Evolutionary conservation across 805 yeast genomes (phyloP).

Genomic region (Saccharomycopsis sp.): DNA sequence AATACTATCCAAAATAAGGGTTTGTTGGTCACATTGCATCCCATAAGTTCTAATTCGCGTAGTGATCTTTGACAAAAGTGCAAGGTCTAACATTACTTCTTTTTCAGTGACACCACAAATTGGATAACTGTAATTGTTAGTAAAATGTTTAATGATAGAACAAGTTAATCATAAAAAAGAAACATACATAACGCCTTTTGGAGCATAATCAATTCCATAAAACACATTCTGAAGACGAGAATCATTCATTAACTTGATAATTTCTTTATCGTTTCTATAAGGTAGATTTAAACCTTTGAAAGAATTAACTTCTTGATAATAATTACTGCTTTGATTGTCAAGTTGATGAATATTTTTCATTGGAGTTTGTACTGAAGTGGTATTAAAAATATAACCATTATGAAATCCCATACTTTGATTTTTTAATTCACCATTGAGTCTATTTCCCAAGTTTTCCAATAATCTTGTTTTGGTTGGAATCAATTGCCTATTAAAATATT

Average conservation of each 20-base stretch:
- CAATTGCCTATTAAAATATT: slow-evolving; percentile 24
- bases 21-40: slow-evolving; percentile 50
- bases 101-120: slow-evolving; percentile 38
- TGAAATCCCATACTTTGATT: neutral
- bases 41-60: slow-evolving; percentile 48
- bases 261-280: slow-evolving; percentile 27
- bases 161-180: neutral
- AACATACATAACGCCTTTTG: slow-evolving; percentile 34
- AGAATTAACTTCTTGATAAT: slow-evolving; percentile 14
- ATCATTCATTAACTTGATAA: slow-evolving; percentile 29
- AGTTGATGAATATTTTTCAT: too few species aligned
- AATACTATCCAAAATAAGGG: slow-evolving; percentile 42
- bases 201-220: slow-evolving; percentile 53
- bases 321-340: neutral
- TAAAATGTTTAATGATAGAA: neutral
- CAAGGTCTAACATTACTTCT: slow-evolving; percentile 47
- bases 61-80: slow-evolving; percentile 47
- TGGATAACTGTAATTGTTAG: slow-evolving; percentile 27
- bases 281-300: slow-evolving; percentile 26
- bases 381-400: neutral
- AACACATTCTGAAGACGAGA: slow-evolving; percentile 29
- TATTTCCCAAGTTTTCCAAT: slow-evolving; percentile 13
- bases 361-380: neutral
- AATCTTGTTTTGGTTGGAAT: slow-evolving; percentile 11
- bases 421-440: neutral